Conservation (phyloP, 768 basidiomycete species). For the Lactarius trivialis region DNA sequence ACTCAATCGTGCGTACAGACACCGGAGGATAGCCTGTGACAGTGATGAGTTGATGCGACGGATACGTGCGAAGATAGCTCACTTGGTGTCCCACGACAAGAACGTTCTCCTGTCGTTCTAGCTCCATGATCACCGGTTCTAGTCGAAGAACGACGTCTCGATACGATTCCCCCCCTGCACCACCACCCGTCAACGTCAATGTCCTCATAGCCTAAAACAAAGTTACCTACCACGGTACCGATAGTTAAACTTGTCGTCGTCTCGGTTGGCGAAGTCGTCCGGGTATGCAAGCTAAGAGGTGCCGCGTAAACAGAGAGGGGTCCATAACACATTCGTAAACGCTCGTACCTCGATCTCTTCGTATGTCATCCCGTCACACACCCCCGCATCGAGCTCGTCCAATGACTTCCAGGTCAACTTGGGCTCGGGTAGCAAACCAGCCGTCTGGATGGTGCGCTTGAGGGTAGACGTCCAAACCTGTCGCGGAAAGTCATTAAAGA, state of each 20-base stretch:
- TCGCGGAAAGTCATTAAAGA: background rate
- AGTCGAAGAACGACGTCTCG: slow-evolving; percentile 92
- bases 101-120: slow-evolving; percentile 96
- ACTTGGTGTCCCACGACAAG: slow-evolving; percentile 95
- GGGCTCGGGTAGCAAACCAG: slow-evolving; percentile 67
- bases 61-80: slow-evolving; percentile 11
- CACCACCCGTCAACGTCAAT: background rate
- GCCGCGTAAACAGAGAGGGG: background rate
- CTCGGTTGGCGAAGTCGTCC: slow-evolving; percentile 95
- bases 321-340: background rate
- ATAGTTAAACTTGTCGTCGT: slow-evolving; percentile 99
- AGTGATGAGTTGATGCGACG: background rate
- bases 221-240: slow-evolving; percentile 65
- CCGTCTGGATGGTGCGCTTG: slow-evolving; percentile 88
- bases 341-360: slow-evolving; percentile 86
- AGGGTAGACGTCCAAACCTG: slow-evolving; percentile 99
- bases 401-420: slow-evolving; percentile 98
- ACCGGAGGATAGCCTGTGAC: slow-evolving; percentile 65
- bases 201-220: background rate
- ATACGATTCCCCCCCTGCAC: slow-evolving; percentile 82
- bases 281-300: slow-evolving; percentile 75
- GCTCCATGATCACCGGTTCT: slow-evolving; percentile 98
- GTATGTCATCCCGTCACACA: slow-evolving; percentile 99
- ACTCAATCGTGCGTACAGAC: slow-evolving; percentile 44
- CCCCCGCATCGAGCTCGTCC: slow-evolving; percentile 97